Percentiles rank a stretch among this genome's conserved stretches.
phyloP scores from a whole-genome alignment of 2,329 filamentous ascomycete genomes.

The Colletotrichum acutatum region DNA sequence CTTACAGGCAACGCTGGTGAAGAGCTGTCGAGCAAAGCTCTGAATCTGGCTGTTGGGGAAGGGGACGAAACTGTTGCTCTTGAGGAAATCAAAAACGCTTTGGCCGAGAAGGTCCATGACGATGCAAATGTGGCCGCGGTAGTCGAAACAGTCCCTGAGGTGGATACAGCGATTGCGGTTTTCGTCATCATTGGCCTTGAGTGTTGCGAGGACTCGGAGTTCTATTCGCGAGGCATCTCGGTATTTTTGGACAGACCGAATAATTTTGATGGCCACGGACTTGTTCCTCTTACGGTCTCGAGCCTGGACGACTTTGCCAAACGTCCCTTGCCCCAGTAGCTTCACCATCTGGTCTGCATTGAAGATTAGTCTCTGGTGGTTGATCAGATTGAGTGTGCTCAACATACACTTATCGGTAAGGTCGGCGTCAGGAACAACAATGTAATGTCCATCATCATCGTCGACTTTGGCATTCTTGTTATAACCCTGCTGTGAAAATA shows the following conservation, averaged over 20 bases:
- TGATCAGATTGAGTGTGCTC: background rate
- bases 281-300: slow-evolving; percentile 82
- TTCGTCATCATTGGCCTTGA: slow-evolving; percentile 89
- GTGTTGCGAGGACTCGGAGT: slow-evolving; percentile 88
- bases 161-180: slow-evolving; percentile 98
- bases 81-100: slow-evolving; percentile 98
- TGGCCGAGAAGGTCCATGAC: slow-evolving; percentile 84
- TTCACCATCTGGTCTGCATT: slow-evolving; percentile 83
- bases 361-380: slow-evolving; percentile 39
- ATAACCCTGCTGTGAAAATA: slow-evolving; percentile 48
- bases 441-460: slow-evolving; percentile 97
- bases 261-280: slow-evolving; percentile 94
- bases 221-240: slow-evolving; percentile 96
- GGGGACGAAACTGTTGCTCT: slow-evolving; percentile 93
- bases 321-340: slow-evolving; percentile 94
- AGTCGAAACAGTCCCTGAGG: slow-evolving; percentile 96
- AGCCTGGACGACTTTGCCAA: slow-evolving; percentile 97
- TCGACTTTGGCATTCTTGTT: slow-evolving; percentile 81
- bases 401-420: slow-evolving; percentile 88
- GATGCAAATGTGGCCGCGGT: slow-evolving; percentile 93
- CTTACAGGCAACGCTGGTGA: slow-evolving; percentile 98
- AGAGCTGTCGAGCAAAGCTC: slow-evolving; percentile 92
- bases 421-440: slow-evolving; percentile 87
- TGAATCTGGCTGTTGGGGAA: slow-evolving; percentile 99
- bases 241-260: slow-evolving; percentile 97